Conservation (phyloP, 257 asterid genomes). For the Orobanche coerulescens region DNA sequence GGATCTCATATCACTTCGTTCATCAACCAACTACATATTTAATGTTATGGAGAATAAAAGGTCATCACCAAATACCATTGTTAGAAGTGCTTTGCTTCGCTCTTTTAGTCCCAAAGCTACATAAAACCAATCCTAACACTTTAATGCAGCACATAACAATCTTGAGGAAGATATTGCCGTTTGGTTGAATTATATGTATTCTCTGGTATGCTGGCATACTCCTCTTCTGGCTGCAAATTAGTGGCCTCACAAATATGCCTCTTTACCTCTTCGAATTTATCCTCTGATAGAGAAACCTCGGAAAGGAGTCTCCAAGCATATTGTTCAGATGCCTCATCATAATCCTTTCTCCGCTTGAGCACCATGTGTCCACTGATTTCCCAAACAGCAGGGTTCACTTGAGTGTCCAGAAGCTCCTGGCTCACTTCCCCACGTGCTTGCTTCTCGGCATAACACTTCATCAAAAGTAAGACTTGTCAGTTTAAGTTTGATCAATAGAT, state of each 20-base stretch:
- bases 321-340: conserved; percentile 53
- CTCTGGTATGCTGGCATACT: conserved; percentile 15
- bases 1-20: background rate
- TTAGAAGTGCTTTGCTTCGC: too few species aligned
- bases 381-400: conserved; percentile 80
- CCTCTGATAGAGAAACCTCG: conserved; percentile 48
- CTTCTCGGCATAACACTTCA: conserved; percentile 62
- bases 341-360: conserved; percentile 53
- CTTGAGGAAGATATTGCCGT: conserved; percentile 32
- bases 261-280: conserved; percentile 42
- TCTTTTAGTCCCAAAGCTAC: too few species aligned
- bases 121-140: background rate
- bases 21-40: background rate
- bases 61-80: background rate
- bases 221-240: conserved; percentile 27
- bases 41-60: background rate
- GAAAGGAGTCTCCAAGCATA: conserved; percentile 54
- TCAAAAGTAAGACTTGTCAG: background rate
- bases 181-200: conserved; percentile 24
- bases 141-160: conserved; percentile 39
- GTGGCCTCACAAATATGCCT: conserved; percentile 34
- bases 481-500: background rate
- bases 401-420: conserved; percentile 48
- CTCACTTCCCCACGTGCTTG: conserved; percentile 60
- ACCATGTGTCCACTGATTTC: conserved; percentile 77